Evolutionary conservation across 75 land plant species (phyloP), one percentile per base, ranked within the genome.

Genomic region (Cupressus sempervirens): DNA sequence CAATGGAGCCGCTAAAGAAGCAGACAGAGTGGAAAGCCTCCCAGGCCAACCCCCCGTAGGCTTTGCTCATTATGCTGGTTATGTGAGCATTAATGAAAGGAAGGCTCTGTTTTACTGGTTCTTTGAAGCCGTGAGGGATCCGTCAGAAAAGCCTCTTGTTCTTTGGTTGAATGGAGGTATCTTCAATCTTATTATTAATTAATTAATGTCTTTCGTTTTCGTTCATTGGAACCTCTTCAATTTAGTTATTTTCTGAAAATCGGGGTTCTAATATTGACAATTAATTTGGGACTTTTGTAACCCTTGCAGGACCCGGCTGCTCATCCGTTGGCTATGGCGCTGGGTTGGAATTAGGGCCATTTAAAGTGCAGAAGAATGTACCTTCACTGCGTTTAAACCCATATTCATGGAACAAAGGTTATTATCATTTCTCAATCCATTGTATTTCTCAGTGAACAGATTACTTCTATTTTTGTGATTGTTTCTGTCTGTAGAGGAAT

Each of bases 271-370:
- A 38, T 38, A 6, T 46, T 30, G 0, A 84, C 12, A n/a, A 26
- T 73, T 58, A 8, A 68, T 84, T 43, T 6, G 35, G 74, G 46
- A 6, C 43, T 14, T 2, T 29, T 16, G 14, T 14, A 56, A 18
- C 20, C 46, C 15, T 40, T 85, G 12, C 90, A 96, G 97, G 98
- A 14, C 98, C 98, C 52, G 97, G 97, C 16, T 96, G 98, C 87
- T 96, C 98, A 45, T 96, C 98, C 15, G 87, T 96, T 82, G 95
- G 94, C 29, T 91, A 83, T 79, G 95, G 97, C 65, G 95, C 83
- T 50, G 84, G 91, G 83, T 88, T 91, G 45, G 98, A 96, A 82
- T 88, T 96, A 6, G 97, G 97, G n/a, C 97, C 97, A 14, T 96
- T 96, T 72, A 84, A 89, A 34, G 84, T 89, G 50, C 80, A 90